Evolutionary conservation across 805 yeast genomes (phyloP), one percentile per base, ranked within the genome.

Genomic region (Kluyveromyces dobzhanskii): DNA sequence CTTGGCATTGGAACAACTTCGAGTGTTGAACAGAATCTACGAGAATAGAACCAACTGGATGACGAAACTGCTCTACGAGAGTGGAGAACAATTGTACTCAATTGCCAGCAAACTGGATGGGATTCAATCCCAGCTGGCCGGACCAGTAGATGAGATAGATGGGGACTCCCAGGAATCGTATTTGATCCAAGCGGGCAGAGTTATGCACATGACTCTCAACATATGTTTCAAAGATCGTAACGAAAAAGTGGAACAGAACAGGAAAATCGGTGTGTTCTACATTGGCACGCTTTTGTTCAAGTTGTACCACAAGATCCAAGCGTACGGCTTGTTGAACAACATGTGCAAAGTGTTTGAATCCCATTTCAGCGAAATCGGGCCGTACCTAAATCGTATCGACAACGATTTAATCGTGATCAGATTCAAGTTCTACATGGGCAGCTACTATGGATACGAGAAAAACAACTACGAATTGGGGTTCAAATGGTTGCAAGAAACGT

Each of bases 171-270:
- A 45, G 5, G 62, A 60, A 38, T 33, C 41, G 11, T 73, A 43
- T 32, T 53, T 71, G 29, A 83, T 78, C 41, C 67, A 65, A 32
- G 71, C 84, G 30, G 79, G 85, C 0, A 65, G 78, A 44, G 69
- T 80, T 2, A 67, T 86, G 39, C 86, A 85, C 57, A 70, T 76
- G 43, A 73, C 88, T 5, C 82, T 85, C 62, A 84, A 81, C 42
- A 54, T 82, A 3, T 84, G 94, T 45, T 65, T 87, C 32, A 84
- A 83, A 45, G 96, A 87, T 58, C 71, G 88, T 42, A 77, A 76
- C 44, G 71, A 75, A n/a, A 72, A 71, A 19, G 35, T 57, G 16
- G 37, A 34, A 0, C 49, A 50, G 11, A 74, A 80, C 44, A 81
- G 83, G 53, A 70, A 79, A 50, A 59, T 61, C 45, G 83, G 80